Base-by-base conservation (phyloP, 306 rosid genomes). In the Cicer judaicum region DNA sequence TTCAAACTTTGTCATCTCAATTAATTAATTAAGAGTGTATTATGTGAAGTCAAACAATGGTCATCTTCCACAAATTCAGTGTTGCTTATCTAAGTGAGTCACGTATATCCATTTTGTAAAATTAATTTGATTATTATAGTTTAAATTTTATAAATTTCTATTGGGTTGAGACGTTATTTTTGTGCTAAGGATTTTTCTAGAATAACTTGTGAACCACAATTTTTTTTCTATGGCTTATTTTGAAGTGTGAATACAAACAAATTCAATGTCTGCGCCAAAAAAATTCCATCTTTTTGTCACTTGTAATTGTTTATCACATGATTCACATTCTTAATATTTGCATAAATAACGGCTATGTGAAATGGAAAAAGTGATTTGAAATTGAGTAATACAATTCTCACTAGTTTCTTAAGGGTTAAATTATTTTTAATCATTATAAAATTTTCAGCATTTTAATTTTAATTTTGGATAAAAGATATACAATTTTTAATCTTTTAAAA, bases 241-340 rank as follows among this genome's bases (percentile, higher is more conserved):
- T 24, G 24, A 8, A n/a, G 74, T 69, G 73, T 65, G 81, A 76
- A 76, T 18, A 47, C 10, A 63, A 63, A 19, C 54, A 52, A 69
- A 52, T 57, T 44, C 29, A 36, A 15, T 61, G 5, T 53, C 43
- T 46, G 19, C 10, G 18, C 64, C 55, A 50, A 60, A 69, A 21
- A 21, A 21, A 10, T 13, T 8, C 44, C 41, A 15, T 53, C 4
- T 14, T 62, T n/a, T 68, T n/a, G 36, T 7, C 39, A 36, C 19
- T 36, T 1, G 7, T 21, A 67, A 8, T 65, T 5, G 42, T 55
- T 75, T 56, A 29, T 79, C 84, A 70, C 79, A 41, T 76, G 60
- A 6, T 67, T 79, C 84, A 71, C 72, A 42, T 64, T 69, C 2
- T 74, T 9, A 57, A 72, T 64, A 7, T 34, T 66, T 42, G 43